Base-by-base conservation (phyloP, 495 filamentous ascomycete genomes). In the Neurospora sp. region DNA sequence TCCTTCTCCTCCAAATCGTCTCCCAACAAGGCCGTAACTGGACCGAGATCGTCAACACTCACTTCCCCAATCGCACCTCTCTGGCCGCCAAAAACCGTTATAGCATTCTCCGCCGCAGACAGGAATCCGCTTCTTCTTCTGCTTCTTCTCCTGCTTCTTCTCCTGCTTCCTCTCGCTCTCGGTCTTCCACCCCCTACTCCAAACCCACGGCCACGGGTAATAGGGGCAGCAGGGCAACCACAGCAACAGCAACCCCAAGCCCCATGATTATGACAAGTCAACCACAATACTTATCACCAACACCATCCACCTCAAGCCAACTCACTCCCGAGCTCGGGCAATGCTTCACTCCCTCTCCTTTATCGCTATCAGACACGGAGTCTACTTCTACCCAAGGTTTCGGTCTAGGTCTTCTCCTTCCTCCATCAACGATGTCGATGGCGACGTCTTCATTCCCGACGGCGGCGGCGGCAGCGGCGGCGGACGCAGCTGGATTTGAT, bases 51-150 rank as follows among this genome's bases (percentile, higher is more conserved):
- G 78, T 81, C 4, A 75, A 73, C 74, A 73, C 69, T 4, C 71
- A 81, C 71, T 78, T 79, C 12, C 79, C 81, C 16, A 78, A 79
- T 20, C 80, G 81, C 39, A 82, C 81, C 7, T 77, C 78, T 18
- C 74, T 82, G 31, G 74, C 80, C 10, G 80, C 81, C 27, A 83
- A 81, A 74, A 82, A 83, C 73, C 73, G 81, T 0, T 82, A 77
- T 71, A 79, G 77, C 70, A 77, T 79, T 18, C 74, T 81, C 12
- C 76, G 69, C 9, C 77, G 73, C n/a, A 77, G 72, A 22, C 72
- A 76, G 38, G 68, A 75, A 41, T 14, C 14, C 27, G 61, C 71
- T 37, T 70, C 69, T 48, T 53, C 53, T 37, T 16, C 27, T 37
- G 27, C 53, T 9, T 16, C 53, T 0, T 65, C 27, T 0, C 27